Evolutionary conservation across 495 filamentous ascomycete species (phyloP), one percentile per base, ranked within the genome.

Genomic region (Trichodelitschia bisporula): DNA sequence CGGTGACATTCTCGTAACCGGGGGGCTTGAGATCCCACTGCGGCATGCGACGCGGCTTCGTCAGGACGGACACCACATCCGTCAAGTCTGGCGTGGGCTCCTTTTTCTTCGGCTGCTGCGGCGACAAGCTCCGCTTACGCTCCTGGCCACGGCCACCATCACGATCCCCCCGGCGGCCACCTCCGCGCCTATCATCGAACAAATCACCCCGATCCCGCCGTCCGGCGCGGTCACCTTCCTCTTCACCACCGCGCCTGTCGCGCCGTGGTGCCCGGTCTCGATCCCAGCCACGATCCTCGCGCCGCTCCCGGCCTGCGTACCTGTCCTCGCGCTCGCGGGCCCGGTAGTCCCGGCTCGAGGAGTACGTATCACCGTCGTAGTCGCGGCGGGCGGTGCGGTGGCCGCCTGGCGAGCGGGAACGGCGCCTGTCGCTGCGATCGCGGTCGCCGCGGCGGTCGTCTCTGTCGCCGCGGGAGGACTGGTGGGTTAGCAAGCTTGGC

Each of bases 11-110:
- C 51, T 95, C 86, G 44, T 99, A 99, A 18, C 86, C 84, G 14
- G 79, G 78, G 9, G 86, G 86, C 57, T 95, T 99, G 50, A 99
- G 91, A 48, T 99, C 86, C 86, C 86, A 99, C 50, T 95, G 90
- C 18, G 82, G 93, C 57, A 95, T 54, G 32, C 86, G 70, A 40
- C 86, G 70, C 60, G 77, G 80, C 33, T 83, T 70, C 40, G 79
- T 68, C 31, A 76, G 56, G 31, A 99, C 57, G 5, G 78, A 65
- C 16, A 69, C 56, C 35, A 79, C 57, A 42, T 90, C 71, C 36
- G 83, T 91, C 47, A 99, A 57, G 52, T 99, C 89, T 15, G 86
- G 89, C 0, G 86, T 95, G 15, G 84, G 77, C 49, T 95, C 86
- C 44, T 72, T 71, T 62, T 86, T 86, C 56, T 83, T 86, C 3